Evolutionary conservation across 2,329 filamentous ascomycete genomes (phyloP).

Genomic region (Neurospora sp.): DNA sequence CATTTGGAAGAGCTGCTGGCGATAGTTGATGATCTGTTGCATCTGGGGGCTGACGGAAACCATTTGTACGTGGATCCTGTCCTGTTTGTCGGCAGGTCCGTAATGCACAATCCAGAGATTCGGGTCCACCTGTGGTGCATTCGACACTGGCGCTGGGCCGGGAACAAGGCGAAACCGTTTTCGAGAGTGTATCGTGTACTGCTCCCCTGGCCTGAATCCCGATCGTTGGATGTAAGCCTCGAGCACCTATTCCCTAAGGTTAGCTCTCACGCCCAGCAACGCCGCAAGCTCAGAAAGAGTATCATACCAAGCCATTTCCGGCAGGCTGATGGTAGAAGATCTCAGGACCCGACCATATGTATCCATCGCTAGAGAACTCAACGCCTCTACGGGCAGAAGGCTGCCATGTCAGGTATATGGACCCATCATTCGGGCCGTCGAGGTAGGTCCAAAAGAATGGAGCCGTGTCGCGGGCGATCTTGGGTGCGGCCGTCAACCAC

Average conservation of each 20-base stretch:
- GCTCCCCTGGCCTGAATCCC: conserved; percentile 71
- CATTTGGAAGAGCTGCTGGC: conserved; percentile 58
- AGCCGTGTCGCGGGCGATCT: conserved; percentile 73
- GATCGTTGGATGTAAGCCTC: conserved; percentile 78
- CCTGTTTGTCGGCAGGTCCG: conserved; percentile 61
- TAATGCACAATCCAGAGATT: conserved; percentile 91
- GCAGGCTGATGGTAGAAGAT: conserved; percentile 65
- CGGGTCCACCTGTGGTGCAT: conserved; percentile 63
- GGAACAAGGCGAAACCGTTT: conserved; percentile 77
- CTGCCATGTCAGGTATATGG: conserved; percentile 82
- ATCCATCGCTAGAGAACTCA: conserved; percentile 83
- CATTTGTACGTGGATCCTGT: conserved; percentile 60
- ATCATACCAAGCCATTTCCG: conserved; percentile 47
- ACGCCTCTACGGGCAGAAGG: conserved; percentile 60
- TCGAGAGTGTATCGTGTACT: conserved; percentile 65
- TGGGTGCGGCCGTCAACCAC: conserved; percentile 74
- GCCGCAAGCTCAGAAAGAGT: background rate
- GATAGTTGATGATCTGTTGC: conserved; percentile 50
- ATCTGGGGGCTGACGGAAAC: conserved; percentile 55
- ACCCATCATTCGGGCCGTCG: conserved; percentile 70
- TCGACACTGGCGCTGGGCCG: conserved; percentile 59
- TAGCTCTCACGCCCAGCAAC: background rate
- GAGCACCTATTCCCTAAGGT: conserved; percentile 51
- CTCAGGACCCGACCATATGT: conserved; percentile 81
- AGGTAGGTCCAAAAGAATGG: conserved; percentile 93